Percentiles rank a stretch among this genome's conserved stretches.
Conservation (phyloP, 345 rosid species). For the Garcia nutans region DNA sequence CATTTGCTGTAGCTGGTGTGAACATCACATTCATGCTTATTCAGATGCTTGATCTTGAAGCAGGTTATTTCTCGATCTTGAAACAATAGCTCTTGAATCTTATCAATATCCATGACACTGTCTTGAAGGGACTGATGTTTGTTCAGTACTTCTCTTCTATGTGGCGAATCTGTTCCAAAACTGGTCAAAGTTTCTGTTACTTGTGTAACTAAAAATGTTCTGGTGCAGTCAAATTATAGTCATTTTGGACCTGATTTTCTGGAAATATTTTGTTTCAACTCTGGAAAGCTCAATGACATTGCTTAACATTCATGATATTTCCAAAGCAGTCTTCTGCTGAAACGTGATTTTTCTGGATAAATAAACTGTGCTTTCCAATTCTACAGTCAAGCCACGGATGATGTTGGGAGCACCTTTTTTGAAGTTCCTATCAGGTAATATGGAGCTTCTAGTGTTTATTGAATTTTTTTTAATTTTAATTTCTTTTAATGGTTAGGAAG, state of each 20-base stretch:
- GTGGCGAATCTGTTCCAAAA: neutral
- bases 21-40: constrained; percentile 97
- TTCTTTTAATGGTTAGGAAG: neutral
- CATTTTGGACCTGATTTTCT: neutral
- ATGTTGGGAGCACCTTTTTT: constrained; percentile 81
- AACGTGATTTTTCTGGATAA: neutral
- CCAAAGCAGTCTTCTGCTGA: neutral
- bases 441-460: neutral
- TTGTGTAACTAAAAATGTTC: neutral
- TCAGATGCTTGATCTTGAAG: constrained; percentile 99
- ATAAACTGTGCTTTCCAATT: constrained; percentile 23
- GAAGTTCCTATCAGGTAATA: constrained; percentile 83
- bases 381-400: constrained; percentile 83
- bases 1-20: constrained; percentile 99
- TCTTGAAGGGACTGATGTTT: neutral
- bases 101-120: neutral
- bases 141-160: neutral
- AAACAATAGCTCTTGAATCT: neutral
- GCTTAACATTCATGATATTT: neutral
- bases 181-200: too few species aligned
- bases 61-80: constrained; percentile 45
- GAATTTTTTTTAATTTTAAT: neutral
- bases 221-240: neutral
- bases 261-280: neutral
- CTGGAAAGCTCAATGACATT: neutral